These are phyloP conservation scores for Amanita phalloides DNA, from an alignment of 768 basidiomycete genomes.

Conservation along the genomic window DNA sequence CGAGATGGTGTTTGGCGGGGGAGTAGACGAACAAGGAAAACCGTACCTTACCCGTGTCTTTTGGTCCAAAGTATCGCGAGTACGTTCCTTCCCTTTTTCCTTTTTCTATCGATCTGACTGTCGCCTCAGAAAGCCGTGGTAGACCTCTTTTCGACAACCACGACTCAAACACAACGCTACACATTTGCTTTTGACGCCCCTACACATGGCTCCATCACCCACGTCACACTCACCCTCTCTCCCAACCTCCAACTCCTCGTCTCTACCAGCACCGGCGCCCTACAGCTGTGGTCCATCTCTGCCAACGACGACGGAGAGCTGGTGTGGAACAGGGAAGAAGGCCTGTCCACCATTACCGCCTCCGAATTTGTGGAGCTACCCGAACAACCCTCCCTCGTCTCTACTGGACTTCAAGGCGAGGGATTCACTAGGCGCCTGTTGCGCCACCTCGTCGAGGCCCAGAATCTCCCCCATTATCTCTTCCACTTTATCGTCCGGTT, in stretches of 20 bases:
- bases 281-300: conserved; percentile 46
- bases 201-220: conserved; percentile 55
- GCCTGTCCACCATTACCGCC: conserved; percentile 48
- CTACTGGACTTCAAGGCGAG: conserved; percentile 34
- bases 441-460: conserved; percentile 49
- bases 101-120: neutral
- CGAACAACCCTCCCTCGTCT: conserved; percentile 29
- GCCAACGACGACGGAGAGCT: conserved; percentile 15
- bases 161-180: conserved; percentile 38
- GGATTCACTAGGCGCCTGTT: conserved; percentile 36
- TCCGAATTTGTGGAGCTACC: conserved; percentile 75
- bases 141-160: conserved; percentile 41
- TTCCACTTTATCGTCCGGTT: conserved; percentile 61
- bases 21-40: conserved; percentile 34
- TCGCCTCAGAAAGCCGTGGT: conserved; percentile 37
- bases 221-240: conserved; percentile 21
- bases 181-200: conserved; percentile 56
- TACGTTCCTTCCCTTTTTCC: conserved; percentile 18
- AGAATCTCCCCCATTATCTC: conserved; percentile 67
- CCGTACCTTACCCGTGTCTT: conserved; percentile 52
- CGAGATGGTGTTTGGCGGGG: conserved; percentile 48
- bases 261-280: conserved; percentile 64
- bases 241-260: conserved; percentile 29
- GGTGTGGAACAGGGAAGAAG: conserved; percentile 78
- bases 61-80: conserved; percentile 50